Evolutionary conservation across 176 grass and related monocot species (phyloP).

Genomic region (Triticum timopheevii): DNA sequence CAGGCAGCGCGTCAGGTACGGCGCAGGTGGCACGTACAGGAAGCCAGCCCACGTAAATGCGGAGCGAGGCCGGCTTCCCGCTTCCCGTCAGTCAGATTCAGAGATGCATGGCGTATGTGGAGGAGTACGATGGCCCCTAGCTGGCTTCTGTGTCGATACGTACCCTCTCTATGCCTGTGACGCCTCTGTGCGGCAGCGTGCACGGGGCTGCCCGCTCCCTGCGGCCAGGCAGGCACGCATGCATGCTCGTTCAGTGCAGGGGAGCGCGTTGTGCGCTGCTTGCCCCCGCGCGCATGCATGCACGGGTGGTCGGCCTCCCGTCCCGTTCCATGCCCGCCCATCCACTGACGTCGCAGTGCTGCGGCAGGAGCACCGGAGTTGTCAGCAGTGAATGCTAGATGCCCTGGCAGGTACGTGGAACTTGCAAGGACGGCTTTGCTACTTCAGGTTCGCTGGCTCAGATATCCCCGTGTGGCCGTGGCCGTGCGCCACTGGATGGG

Average conservation of each 20-base stretch:
- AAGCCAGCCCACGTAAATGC: neutral
- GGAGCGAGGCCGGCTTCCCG: neutral
- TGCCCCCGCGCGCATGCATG: neutral
- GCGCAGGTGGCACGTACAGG: neutral
- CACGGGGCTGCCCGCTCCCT: neutral
- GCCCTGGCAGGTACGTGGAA: constrained; percentile 8
- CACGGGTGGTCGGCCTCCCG: neutral
- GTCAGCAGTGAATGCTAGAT: constrained; percentile 28
- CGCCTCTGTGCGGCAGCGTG: neutral
- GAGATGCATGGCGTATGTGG: constrained; percentile 37
- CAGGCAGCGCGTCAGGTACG: neutral
- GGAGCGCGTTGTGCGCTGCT: constrained; percentile 30
- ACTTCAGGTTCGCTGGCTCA: neutral
- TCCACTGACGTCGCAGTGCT: too few species aligned
- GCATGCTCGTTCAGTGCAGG: too few species aligned
- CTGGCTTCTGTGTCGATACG: neutral
- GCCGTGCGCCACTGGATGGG: too few species aligned
- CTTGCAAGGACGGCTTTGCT: neutral
- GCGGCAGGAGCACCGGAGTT: neutral
- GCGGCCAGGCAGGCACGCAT: constrained; percentile 14
- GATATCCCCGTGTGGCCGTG: too few species aligned
- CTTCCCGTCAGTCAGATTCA: constrained; percentile 30
- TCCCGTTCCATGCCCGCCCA: neutral
- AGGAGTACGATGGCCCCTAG: neutral
- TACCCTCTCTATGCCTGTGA: neutral